Evolutionary conservation across 805 yeast species (phyloP).

Genomic region (Clavispora santaluciae): DNA sequence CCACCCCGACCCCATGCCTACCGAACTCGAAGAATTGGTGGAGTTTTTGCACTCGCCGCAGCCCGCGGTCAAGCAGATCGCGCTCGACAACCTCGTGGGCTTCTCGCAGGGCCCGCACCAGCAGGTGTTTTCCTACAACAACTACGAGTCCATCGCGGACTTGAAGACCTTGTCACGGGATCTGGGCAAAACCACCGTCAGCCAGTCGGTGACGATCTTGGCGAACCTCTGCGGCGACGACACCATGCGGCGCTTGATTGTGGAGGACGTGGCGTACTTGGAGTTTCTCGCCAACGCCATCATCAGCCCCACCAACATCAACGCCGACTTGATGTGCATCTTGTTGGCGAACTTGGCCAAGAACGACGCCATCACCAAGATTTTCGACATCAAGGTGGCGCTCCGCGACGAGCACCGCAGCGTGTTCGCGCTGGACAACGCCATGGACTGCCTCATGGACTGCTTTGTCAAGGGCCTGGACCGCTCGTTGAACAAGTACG

Average conservation of each 20-base stretch:
- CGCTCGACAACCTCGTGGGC: conserved; percentile 78
- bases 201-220: conserved; percentile 70
- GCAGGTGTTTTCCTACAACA: conserved; percentile 62
- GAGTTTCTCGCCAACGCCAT: conserved; percentile 45
- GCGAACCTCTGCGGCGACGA: conserved; percentile 77
- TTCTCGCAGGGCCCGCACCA: conserved; percentile 69
- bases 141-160: conserved; percentile 67
- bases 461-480: conserved; percentile 83
- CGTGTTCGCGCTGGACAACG: conserved; percentile 51
- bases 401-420: conserved; percentile 35
- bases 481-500: conserved; percentile 62
- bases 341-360: conserved; percentile 83
- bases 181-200: conserved; percentile 50
- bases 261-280: conserved; percentile 56
- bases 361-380: conserved; percentile 53
- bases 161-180: conserved; percentile 57
- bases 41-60: conserved; percentile 78
- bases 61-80: conserved; percentile 75
- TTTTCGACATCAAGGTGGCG: conserved; percentile 39
- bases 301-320: conserved; percentile 51
- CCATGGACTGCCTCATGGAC: conserved; percentile 80
- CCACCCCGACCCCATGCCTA: conserved; percentile 28
- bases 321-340: conserved; percentile 80
- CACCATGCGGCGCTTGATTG: conserved; percentile 58
- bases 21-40: conserved; percentile 54